A percentile compares a stretch with the other conserved stretches of the same genome.
These are phyloP conservation scores for Psidium friedrichsthalianum DNA, from an alignment of 345 rosid species.

Conservation along the genomic window DNA sequence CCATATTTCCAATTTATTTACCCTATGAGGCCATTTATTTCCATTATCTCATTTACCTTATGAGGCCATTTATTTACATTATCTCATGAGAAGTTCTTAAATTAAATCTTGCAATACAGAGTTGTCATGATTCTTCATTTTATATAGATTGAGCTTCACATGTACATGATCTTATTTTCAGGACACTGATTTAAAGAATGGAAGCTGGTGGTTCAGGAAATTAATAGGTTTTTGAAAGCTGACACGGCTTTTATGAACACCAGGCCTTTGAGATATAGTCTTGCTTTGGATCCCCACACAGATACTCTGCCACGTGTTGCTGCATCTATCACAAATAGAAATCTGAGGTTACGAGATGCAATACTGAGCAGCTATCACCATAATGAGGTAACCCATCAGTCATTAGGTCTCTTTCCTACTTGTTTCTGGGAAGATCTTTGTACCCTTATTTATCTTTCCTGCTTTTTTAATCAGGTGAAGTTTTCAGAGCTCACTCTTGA, in stretches of 20 bases:
- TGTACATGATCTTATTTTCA: conserved; percentile 28
- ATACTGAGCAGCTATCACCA: conserved; percentile 77
- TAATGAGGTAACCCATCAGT: conserved; percentile 58
- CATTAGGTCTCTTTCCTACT: conserved; percentile 2
- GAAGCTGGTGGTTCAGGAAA: conserved; percentile 95
- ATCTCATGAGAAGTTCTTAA: background rate
- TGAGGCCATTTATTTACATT: background rate
- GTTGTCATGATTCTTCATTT: background rate
- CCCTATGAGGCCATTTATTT: background rate
- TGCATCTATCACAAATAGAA: conserved; percentile 35
- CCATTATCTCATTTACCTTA: background rate
- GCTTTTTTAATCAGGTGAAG: conserved; percentile 51
- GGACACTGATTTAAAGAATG: conserved; percentile 95
- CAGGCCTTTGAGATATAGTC: conserved; percentile 88
- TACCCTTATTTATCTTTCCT: background rate
- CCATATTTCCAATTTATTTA: background rate
- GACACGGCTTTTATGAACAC: conserved; percentile 91
- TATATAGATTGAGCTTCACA: conserved; percentile 5
- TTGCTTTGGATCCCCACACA: conserved; percentile 61
- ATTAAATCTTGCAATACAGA: background rate
- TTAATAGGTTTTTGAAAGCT: conserved; percentile 87
- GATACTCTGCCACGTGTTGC: conserved; percentile 50
- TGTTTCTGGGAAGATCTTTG: background rate
- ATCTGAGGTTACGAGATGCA: conserved; percentile 70
- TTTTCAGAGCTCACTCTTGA: conserved; percentile 92